Evolutionary conservation across 108 stramenopile genomes (phyloP).

Genomic region (Discostella stelligeroides): DNA sequence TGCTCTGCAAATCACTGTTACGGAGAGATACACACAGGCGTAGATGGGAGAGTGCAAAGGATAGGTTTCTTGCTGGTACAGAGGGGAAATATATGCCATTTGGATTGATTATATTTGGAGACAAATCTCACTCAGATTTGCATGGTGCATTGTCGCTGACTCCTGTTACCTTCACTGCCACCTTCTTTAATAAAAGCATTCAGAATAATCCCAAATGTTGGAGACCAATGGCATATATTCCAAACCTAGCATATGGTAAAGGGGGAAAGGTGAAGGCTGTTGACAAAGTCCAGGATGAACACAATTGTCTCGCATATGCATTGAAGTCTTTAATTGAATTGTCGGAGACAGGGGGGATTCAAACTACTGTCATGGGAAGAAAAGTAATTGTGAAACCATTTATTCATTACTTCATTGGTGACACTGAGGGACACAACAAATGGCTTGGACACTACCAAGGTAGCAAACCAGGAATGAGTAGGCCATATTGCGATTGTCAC

Average conservation of each 20-base stretch:
- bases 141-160: background rate
- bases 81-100: background rate
- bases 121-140: background rate
- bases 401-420: constrained; percentile 6
- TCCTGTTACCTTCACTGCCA: background rate
- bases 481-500: constrained; percentile 8
- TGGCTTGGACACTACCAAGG: constrained; percentile 1
- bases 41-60: background rate
- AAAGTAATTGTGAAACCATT: background rate
- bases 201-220: background rate
- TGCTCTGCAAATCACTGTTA: no score
- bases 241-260: background rate
- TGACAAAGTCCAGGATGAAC: background rate
- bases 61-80: background rate
- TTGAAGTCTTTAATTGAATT: background rate
- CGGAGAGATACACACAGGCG: background rate
- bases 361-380: background rate
- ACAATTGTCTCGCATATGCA: background rate
- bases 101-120: background rate
- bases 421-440: background rate
- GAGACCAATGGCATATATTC: background rate
- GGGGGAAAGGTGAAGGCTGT: background rate
- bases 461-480: background rate
- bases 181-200: background rate
- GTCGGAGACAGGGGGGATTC: background rate